Evolutionary conservation across 2,329 filamentous ascomycete species (phyloP).

Genomic region (Talaromyces sp.): DNA sequence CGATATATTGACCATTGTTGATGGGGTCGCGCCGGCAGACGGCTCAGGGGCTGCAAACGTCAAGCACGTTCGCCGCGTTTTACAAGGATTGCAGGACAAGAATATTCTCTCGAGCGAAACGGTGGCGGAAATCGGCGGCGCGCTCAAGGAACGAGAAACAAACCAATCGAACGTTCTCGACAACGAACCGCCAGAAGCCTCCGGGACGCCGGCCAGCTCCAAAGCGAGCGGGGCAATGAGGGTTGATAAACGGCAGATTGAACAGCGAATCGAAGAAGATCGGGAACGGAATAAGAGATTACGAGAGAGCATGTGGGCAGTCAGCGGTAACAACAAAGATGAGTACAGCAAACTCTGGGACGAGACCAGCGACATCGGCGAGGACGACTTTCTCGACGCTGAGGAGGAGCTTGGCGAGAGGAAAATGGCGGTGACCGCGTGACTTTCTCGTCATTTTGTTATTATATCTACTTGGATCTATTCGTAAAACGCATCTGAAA

Average conservation of each 20-base stretch:
- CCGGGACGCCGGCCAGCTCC: constrained; percentile 22
- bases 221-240: constrained; percentile 38
- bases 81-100: constrained; percentile 65
- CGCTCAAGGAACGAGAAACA: constrained; percentile 72
- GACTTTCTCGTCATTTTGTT: background rate
- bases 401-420: constrained; percentile 65
- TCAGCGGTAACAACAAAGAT: constrained; percentile 58
- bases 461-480: background rate
- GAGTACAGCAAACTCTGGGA: constrained; percentile 83
- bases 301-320: constrained; percentile 89
- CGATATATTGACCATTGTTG: constrained; percentile 85
- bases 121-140: constrained; percentile 74
- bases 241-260: constrained; percentile 81
- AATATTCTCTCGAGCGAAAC: constrained; percentile 68
- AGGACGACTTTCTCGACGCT: constrained; percentile 75
- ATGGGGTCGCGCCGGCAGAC: constrained; percentile 82
- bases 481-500: background rate
- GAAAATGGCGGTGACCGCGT: constrained; percentile 32
- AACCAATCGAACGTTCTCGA: constrained; percentile 56
- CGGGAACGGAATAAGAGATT: constrained; percentile 88
- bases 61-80: constrained; percentile 79
- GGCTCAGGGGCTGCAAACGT: constrained; percentile 88
- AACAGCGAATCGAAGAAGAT: constrained; percentile 96
- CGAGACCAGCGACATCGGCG: constrained; percentile 77
- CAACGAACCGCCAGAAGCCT: constrained; percentile 29